Base-by-base conservation (phyloP, 2,329 filamentous ascomycete genomes). In the Clonostachys rhizophaga region DNA sequence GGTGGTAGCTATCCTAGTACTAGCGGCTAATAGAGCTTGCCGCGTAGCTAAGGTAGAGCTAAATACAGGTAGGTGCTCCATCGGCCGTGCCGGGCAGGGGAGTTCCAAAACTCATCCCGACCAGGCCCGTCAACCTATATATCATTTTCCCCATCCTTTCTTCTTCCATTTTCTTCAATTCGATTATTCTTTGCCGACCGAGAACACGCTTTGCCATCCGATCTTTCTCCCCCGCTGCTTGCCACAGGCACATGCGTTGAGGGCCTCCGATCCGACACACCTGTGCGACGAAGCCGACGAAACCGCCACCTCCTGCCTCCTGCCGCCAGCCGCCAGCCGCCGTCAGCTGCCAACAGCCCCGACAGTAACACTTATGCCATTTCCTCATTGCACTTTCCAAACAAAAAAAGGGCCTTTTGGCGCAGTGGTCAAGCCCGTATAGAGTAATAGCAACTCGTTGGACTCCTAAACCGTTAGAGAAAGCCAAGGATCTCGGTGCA, bases 401-500 rank as follows among this genome's bases (percentile, higher is more conserved):
- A 40, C 17, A 14, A 14, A 8, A 40, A n/a, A n/a, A 42, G 17
- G 14, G 40, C 33, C 40, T 8, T 20, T 30, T 30, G 24, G 24
- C 4, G 24, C 9, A 30, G 24, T 30, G 24, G 24, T 30, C 9
- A 30, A 30, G 24, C 59, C 60, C 60, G 60, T 60, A 62, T 61
- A 61, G 58, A 61, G 59, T 62, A 61, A 62, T 60, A 63, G 61
- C 47, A 63, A 62, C 60, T 63, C 60, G 60, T 62, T 62, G 58
- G 61, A 57, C 61, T 64, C 62, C 60, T 64, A 61, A 56, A 51
- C 50, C 47, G 50, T 60, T 59, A 55, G 55, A 46, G 55, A 50
- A 37, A 65, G 62, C 58, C 62, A 64, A 63, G 58, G 59, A 64
- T 62, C 62, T 54, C 52, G 62, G 61, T 65, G 58, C 61, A 65